Percentiles rank a stretch among this genome's conserved stretches.
Conservation (phyloP, 2,329 filamentous ascomycete genomes). For the Colletotrichum godetiae region DNA sequence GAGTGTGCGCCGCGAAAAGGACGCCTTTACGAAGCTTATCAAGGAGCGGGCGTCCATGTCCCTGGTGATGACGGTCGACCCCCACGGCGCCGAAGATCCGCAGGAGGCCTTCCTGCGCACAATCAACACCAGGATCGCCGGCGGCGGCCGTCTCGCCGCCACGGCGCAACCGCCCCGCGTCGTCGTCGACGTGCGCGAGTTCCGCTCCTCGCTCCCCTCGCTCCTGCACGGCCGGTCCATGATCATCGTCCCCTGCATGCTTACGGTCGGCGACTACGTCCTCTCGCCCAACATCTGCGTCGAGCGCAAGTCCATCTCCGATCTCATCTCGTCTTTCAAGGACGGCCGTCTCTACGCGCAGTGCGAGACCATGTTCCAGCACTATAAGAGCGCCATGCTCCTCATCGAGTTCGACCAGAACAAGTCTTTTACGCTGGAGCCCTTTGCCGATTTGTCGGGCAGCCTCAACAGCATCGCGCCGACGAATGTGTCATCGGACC, state of each 20-base stretch:
- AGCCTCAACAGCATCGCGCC: constrained; percentile 72
- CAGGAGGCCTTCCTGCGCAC: constrained; percentile 94
- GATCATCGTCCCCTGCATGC: constrained; percentile 90
- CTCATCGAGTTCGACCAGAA: constrained; percentile 98
- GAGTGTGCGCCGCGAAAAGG: constrained; percentile 92
- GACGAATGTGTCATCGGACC: constrained; percentile 71
- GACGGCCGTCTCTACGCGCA: constrained; percentile 94
- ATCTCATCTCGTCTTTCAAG: constrained; percentile 90
- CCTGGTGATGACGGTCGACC: constrained; percentile 81
- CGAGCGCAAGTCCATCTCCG: constrained; percentile 92
- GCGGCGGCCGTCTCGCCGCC: constrained; percentile 84
- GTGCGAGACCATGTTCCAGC: constrained; percentile 91
- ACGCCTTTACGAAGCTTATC: constrained; percentile 94
- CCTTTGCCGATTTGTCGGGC: constrained; percentile 75
- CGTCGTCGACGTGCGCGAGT: constrained; percentile 95
- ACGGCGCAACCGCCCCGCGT: constrained; percentile 90
- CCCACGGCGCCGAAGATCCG: constrained; percentile 77
- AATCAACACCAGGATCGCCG: constrained; percentile 95
- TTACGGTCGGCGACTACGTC: constrained; percentile 97
- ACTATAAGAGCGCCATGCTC: constrained; percentile 91
- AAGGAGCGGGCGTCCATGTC: constrained; percentile 95
- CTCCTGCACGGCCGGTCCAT: constrained; percentile 90
- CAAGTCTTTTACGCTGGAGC: constrained; percentile 95
- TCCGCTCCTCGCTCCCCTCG: constrained; percentile 91
- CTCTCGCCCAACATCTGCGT: constrained; percentile 91